These are phyloP conservation scores for Pseudocohnilembus persalinus DNA, from an alignment of 169 alveolate species.

Conservation along the genomic window DNA sequence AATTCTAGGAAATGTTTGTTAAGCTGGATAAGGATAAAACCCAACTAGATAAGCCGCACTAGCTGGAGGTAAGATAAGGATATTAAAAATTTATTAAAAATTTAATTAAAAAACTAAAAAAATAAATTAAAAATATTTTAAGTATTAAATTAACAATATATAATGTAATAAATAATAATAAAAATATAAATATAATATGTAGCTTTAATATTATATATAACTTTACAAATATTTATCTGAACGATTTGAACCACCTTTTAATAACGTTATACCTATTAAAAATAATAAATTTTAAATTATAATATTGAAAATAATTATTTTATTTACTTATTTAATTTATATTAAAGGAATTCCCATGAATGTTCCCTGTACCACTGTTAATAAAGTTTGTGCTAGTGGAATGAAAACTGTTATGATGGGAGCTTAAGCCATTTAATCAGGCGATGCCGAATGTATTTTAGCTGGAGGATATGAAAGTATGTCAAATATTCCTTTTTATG, in stretches of 20 bases:
- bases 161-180: too few relatives aligned
- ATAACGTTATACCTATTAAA: neutral
- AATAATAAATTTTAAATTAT: too few relatives aligned
- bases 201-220: too few relatives aligned
- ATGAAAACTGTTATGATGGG: constrained; percentile 79
- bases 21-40: constrained; percentile 68
- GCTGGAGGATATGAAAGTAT: constrained; percentile 85
- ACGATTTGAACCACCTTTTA: neutral
- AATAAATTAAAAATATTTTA: too few relatives aligned
- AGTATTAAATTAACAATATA: too few relatives aligned
- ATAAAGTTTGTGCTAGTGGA: constrained; percentile 85
- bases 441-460: constrained; percentile 61
- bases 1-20: constrained; percentile 66
- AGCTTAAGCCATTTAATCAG: constrained; percentile 63
- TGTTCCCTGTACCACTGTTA: constrained; percentile 69
- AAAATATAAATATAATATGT: too few relatives aligned
- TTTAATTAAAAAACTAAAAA: too few relatives aligned
- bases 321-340: too few relatives aligned
- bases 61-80: constrained; percentile 48
- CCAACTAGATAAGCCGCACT: constrained; percentile 72
- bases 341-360: constrained; percentile 42
- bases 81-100: too few relatives aligned
- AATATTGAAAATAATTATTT: neutral
- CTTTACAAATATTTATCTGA: neutral
- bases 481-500: constrained; percentile 70